These are phyloP conservation scores for Spinellus fusiger DNA, from an alignment of 192 early-diverging fungal genomes.

Conservation along the genomic window DNA sequence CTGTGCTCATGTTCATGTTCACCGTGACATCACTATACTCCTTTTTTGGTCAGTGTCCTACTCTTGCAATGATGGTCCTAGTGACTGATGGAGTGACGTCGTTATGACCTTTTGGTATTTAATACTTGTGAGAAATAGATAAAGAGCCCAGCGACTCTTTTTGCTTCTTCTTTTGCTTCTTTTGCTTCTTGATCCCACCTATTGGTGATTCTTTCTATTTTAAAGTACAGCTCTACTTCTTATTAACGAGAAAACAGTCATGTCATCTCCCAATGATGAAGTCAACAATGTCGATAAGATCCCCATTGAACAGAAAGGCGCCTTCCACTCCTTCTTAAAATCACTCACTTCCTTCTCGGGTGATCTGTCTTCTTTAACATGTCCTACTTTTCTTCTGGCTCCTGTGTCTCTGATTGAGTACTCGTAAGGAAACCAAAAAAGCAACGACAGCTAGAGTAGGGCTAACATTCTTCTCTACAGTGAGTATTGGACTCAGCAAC, in stretches of 20 bases:
- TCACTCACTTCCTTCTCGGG: conserved; percentile 72
- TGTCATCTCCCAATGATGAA: conserved; percentile 3
- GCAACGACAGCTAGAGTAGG: neutral
- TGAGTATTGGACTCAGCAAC: conserved; percentile 55
- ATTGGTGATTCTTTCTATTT: neutral
- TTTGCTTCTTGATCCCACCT: no score
- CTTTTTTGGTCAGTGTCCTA: no score
- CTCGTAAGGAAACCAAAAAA: conserved; percentile 32
- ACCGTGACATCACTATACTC: no score
- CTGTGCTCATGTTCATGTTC: no score
- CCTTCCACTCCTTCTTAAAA: conserved; percentile 56
- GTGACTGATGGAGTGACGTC: no score
- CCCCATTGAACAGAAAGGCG: conserved; percentile 50
- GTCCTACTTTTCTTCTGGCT: conserved; percentile 67
- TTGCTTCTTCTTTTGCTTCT: no score
- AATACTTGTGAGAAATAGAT: no score
- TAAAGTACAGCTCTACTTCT: neutral
- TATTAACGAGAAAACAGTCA: neutral
- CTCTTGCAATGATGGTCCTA: no score
- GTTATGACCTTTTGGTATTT: no score
- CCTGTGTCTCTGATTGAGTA: conserved; percentile 74
- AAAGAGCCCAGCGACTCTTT: no score
- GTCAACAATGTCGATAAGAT: conserved; percentile 30
- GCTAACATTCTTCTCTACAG: conserved; percentile 16
- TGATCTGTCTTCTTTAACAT: conserved; percentile 69